A percentile compares a stretch with the other conserved stretches of the same genome.
phyloP scores from a whole-genome alignment of 2,329 filamentous ascomycete species.

The Diaporthe eres region DNA sequence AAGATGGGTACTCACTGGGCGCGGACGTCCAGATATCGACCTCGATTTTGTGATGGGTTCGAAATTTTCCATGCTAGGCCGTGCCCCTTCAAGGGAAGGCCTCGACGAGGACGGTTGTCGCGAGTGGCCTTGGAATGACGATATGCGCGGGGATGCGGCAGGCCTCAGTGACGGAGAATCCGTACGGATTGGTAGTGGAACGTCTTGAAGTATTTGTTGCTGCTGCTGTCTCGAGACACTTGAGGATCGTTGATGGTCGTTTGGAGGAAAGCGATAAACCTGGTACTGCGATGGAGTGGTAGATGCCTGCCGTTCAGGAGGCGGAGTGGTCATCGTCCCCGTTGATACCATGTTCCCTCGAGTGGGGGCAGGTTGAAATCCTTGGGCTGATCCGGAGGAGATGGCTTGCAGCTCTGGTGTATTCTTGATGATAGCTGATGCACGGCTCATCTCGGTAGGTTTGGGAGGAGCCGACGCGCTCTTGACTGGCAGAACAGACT shows the following conservation, averaged over 20 bases:
- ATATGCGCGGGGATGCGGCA: conserved; percentile 47
- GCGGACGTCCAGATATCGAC: conserved; percentile 62
- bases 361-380: conserved; percentile 49
- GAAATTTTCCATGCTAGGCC: conserved; percentile 75
- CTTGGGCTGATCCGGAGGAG: conserved; percentile 59
- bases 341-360: conserved; percentile 65
- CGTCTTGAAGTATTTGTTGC: conserved; percentile 44
- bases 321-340: conserved; percentile 83
- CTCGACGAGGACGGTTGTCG: conserved; percentile 66
- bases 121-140: conserved; percentile 55
- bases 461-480: conserved; percentile 58
- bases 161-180: conserved; percentile 45
- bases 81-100: conserved; percentile 79
- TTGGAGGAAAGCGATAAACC: conserved; percentile 59
- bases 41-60: conserved; percentile 70
- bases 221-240: conserved; percentile 55
- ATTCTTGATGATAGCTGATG: conserved; percentile 74
- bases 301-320: conserved; percentile 58
- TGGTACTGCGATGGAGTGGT: conserved; percentile 59
- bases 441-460: conserved; percentile 67
- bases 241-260: conserved; percentile 55
- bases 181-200: conserved; percentile 38
- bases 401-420: conserved; percentile 74
- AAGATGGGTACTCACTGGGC: conserved; percentile 87
- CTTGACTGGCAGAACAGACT: conserved; percentile 54